Evolutionary conservation across 2,329 filamentous ascomycete genomes (phyloP), one percentile per base, ranked within the genome.

Genomic region (Diplodia intermedia): DNA sequence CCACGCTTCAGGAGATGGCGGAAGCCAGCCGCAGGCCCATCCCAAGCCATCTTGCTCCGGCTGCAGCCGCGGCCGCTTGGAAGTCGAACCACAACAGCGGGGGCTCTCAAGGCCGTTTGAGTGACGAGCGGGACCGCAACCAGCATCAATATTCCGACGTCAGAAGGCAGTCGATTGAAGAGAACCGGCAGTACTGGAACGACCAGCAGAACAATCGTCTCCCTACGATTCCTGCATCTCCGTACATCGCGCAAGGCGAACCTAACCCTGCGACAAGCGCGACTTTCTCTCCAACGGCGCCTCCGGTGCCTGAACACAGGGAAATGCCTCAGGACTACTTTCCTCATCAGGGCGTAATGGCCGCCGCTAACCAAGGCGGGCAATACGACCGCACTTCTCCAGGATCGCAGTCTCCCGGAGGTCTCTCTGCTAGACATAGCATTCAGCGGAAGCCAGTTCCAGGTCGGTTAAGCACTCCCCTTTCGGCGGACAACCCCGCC

Each of bases 1-100:
- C 89, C 1, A 98, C 94, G 0, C 83, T 97, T 55, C 86, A 89
- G 54, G 93, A 97, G 76, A 84, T 98, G 76, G 88, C 88, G 38
- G 90, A 90, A 71, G 91, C 90, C 55, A 88, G 87, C 66, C 86
- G 86, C 26, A 78, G 87, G 76, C 81, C 56, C 75, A 75, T 72
- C 65, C 76, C 69, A 71, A 75, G 69, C n/a, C 74, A 74, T 9
- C 63, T 76, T 55, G 79, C 80, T 52, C 79, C 80, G 43, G 78
- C 79, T 65, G 79, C 78, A 66, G 76, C 79, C 66, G 77, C 79
- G 66, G 74, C 79, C 68, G 78, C 81, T 62, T 82, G 82, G 78
- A 63, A 63, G 31, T 63, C 49, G n/a, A 75, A 74, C 43, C 75
- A 73, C 38, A 77, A 79, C 18, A 53, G 76, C 70, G 65, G 60